phyloP scores from a whole-genome alignment of 2,329 filamentous ascomycete species.

The Sarocladiaceae sp. region DNA sequence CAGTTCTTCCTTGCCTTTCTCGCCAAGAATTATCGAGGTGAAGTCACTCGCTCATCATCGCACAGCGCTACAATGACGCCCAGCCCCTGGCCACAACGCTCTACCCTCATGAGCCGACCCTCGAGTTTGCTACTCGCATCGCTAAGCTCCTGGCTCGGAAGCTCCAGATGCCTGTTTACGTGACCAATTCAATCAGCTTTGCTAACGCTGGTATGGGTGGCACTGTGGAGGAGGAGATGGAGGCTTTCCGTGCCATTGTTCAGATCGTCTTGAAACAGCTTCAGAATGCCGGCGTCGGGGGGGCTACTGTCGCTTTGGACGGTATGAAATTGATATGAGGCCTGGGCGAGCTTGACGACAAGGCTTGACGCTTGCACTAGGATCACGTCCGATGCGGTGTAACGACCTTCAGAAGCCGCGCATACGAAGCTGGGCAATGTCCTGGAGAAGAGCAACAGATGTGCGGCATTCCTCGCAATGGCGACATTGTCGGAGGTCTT shows the following conservation, averaged over 20 bases:
- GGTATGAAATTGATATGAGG: conserved; percentile 4
- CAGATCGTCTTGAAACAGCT: conserved; percentile 51
- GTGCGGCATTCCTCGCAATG: no score
- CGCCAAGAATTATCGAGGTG: no score
- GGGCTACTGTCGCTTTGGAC: conserved; percentile 9
- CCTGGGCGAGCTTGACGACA: not conserved
- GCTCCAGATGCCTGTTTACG: conserved; percentile 74
- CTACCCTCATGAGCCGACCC: conserved; percentile 67
- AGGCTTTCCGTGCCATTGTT: conserved; percentile 72
- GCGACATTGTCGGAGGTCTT: no score
- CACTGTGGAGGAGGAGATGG: conserved; percentile 90
- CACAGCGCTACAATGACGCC: conserved; percentile 46
- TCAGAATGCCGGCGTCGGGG: conserved; percentile 15
- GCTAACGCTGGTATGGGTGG: conserved; percentile 70
- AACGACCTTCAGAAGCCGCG: not conserved
- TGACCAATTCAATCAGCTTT: conserved; percentile 83
- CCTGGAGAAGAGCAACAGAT: no score
- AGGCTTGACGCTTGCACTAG: not conserved
- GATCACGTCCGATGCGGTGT: not conserved
- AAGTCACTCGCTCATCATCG: not conserved
- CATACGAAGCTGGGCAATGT: not conserved
- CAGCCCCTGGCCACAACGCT: conserved; percentile 75
- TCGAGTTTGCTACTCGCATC: conserved; percentile 83
- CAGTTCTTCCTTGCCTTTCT: conserved; percentile 20
- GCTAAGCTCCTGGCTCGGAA: conserved; percentile 78